These are phyloP conservation scores for Alnus glutinosa DNA, from an alignment of 306 rosid genomes.

Conservation along the genomic window DNA sequence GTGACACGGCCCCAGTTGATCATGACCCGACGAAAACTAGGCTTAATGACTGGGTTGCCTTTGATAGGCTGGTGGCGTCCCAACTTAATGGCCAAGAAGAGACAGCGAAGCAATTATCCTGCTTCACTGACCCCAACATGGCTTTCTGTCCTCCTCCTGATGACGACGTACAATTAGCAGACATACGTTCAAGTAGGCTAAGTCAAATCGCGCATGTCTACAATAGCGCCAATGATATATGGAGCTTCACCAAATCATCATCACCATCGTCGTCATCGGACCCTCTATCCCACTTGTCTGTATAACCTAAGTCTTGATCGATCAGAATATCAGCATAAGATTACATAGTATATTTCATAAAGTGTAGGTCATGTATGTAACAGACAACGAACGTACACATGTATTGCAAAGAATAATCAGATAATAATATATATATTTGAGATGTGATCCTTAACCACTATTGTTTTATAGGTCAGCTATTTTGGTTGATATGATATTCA, in stretches of 20 bases:
- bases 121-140: slow-evolving; percentile 36
- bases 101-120: slow-evolving; percentile 36
- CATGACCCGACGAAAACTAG: not conserved
- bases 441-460: slow-evolving; percentile 2
- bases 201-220: slow-evolving; percentile 25
- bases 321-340: not conserved
- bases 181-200: slow-evolving; percentile 32
- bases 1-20: slow-evolving; percentile 1
- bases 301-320: slow-evolving; percentile 15
- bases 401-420: slow-evolving; percentile 6
- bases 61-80: slow-evolving; percentile 56
- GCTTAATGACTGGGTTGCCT: slow-evolving; percentile 48
- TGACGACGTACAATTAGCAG: slow-evolving; percentile 35
- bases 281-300: slow-evolving; percentile 63
- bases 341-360: not conserved
- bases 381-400: not conserved
- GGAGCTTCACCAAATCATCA: slow-evolving; percentile 44
- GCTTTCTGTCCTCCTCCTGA: slow-evolving; percentile 31
- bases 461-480: not conserved
- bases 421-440: not conserved
- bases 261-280: slow-evolving; percentile 45
- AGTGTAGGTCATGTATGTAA: slow-evolving; percentile 3
- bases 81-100: slow-evolving; percentile 56
- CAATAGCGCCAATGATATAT: slow-evolving; percentile 38
- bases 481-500: slow-evolving; percentile 25